phyloP scores from a whole-genome alignment of 2,329 filamentous ascomycete genomes.

The Bimuria novae-zelandiae region DNA sequence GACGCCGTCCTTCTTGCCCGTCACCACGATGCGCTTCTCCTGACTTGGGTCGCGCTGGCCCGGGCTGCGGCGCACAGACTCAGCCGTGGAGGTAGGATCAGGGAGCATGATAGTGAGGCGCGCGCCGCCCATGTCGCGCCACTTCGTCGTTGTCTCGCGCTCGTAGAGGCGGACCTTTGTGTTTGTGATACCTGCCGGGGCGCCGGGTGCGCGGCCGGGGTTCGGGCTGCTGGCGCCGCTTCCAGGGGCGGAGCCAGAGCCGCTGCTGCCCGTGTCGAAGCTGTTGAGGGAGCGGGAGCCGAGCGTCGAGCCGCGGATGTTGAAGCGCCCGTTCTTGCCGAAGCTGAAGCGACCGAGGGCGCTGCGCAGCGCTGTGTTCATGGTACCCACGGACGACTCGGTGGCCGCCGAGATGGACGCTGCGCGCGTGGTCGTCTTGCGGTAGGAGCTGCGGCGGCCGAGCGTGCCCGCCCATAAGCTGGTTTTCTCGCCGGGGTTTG shows the following conservation, averaged over 20 bases:
- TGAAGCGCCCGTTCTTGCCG: conserved; percentile 74
- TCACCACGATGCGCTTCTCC: conserved; percentile 85
- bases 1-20: conserved; percentile 66
- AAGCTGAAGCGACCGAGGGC: conserved; percentile 74
- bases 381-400: conserved; percentile 74
- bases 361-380: conserved; percentile 74
- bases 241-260: conserved; percentile 38
- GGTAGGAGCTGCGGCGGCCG: conserved; percentile 59
- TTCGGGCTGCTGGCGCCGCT: conserved; percentile 40
- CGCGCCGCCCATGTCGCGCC: conserved; percentile 89
- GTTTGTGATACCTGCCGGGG: conserved; percentile 71
- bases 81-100: conserved; percentile 33
- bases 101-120: conserved; percentile 80
- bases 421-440: conserved; percentile 57
- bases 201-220: conserved; percentile 35
- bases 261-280: conserved; percentile 52
- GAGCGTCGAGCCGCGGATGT: conserved; percentile 79
- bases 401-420: conserved; percentile 67
- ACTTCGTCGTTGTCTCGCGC: conserved; percentile 74
- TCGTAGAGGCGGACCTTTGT: conserved; percentile 86
- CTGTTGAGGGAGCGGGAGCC: conserved; percentile 62
- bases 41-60: conserved; percentile 52
- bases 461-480: conserved; percentile 57
- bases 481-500: conserved; percentile 40
- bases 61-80: conserved; percentile 30